phyloP scores from a whole-genome alignment of 2,329 filamentous ascomycete genomes.

The Ploettnerulaceae sp. region DNA sequence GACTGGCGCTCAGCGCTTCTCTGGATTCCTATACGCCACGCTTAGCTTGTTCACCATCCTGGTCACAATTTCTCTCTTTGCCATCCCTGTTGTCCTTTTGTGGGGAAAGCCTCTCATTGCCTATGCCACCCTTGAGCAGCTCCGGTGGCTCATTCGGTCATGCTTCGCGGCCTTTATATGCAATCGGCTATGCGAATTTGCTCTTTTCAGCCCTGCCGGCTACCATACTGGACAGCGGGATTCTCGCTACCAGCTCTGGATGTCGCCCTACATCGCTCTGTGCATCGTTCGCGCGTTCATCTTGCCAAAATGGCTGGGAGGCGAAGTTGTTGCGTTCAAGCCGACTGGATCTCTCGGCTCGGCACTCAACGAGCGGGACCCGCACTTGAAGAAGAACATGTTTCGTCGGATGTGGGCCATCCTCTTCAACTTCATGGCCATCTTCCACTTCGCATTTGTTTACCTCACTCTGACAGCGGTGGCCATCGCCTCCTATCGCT shows the following conservation, averaged over 20 bases:
- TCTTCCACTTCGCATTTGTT: constrained; percentile 40
- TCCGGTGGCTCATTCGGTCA: constrained; percentile 53
- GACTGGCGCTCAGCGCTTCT: constrained; percentile 53
- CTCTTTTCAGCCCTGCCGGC: constrained; percentile 54
- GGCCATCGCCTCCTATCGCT: constrained; percentile 41
- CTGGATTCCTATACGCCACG: constrained; percentile 52
- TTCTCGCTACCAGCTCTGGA: constrained; percentile 54
- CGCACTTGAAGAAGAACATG: constrained; percentile 47
- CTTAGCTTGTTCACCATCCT: constrained; percentile 53
- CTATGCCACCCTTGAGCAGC: constrained; percentile 47
- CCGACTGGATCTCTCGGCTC: constrained; percentile 54
- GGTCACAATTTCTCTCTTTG: constrained; percentile 49
- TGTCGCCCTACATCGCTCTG: constrained; percentile 56
- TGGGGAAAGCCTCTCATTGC: constrained; percentile 54
- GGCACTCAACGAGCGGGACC: constrained; percentile 53
- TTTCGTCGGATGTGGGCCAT: constrained; percentile 49
- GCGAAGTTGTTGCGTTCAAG: constrained; percentile 53
- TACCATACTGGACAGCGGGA: constrained; percentile 56
- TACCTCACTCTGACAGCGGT: constrained; percentile 31
- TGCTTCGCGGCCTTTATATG: constrained; percentile 48
- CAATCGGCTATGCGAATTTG: constrained; percentile 52
- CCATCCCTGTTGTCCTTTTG: constrained; percentile 54
- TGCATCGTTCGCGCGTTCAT: constrained; percentile 54
- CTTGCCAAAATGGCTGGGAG: constrained; percentile 55
- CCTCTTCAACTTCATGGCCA: constrained; percentile 49